Base-by-base conservation (phyloP, 257 asterid genomes). In the Forsythia suspensa region DNA sequence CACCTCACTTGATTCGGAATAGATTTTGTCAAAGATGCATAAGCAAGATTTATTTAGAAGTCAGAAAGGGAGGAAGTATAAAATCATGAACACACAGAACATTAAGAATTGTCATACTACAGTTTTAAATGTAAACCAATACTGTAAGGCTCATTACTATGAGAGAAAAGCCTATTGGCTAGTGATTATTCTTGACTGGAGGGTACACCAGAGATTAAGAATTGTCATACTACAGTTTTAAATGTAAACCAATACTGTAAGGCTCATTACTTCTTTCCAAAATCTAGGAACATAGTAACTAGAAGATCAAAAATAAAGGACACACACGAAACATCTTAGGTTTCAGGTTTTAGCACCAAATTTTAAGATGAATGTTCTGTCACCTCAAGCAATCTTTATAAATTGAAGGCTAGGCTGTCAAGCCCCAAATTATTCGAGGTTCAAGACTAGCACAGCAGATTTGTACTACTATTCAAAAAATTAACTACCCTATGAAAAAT, bases 321-420 rank as follows among this genome's bases (percentile, higher is more conserved):
- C 75, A 9, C 38, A 29, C 44, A 79, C 82, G n/a, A 55, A 67
- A 73, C 42, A 72, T 48, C 36, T 38, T 11, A 44, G 44, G 4
- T 41, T 74, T 39, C 39, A 11, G 70, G 61, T 73, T 69, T 16
- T 59, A 6, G 70, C 73, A 76, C 74, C 44, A 72, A 38, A 51
- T 15, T 20, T 6, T 20, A 72, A 16, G 29, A 34, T 13, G 72
- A 71, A 72, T 61, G 67, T 38, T 69, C 59, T 57, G n/a, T 44
- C 51, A 44, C 51, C 51, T 44, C 51, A 2, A 44, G 15, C 8
- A 59, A 42, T 18, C 61, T 71, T 41, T 66, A 42, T 6, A 38
- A 4, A 39, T 34, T 43, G 55, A 51, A 80, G 71, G 78, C 42
- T 13, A 42, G 55, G 57, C 61, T 40, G 43, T 70, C 57, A 67